Percentiles rank a stretch among this genome's conserved stretches.
Conservation (phyloP, 202 grass and related monocot species). For the Cymbopogon flexuosus region DNA sequence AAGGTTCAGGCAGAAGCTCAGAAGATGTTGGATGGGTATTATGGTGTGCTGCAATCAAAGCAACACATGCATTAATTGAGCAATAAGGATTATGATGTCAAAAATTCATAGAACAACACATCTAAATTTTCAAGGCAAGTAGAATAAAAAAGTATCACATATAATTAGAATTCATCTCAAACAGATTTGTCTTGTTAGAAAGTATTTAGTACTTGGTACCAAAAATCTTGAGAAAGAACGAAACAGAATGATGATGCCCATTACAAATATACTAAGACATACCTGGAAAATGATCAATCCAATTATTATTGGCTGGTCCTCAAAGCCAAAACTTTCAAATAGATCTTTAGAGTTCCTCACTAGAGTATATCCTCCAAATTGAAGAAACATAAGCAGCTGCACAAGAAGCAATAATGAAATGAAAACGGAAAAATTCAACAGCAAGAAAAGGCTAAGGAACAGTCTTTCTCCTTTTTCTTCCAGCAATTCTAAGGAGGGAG, state of each 20-base stretch:
- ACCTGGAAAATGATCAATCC: conserved; percentile 96
- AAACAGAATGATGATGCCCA: conserved; percentile 10
- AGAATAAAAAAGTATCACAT: neutral
- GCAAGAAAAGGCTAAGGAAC: neutral
- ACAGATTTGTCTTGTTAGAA: neutral
- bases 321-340: conserved; percentile 94
- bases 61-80: conserved; percentile 14
- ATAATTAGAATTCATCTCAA: neutral
- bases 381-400: conserved; percentile 89
- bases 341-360: conserved; percentile 99
- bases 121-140: neutral
- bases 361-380: conserved; percentile 98
- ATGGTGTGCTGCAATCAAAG: conserved; percentile 77
- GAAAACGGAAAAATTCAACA: neutral
- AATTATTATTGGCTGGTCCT: conserved; percentile 83
- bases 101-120: neutral
- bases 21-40: conserved; percentile 84
- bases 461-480: neutral
- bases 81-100: conserved; percentile 11
- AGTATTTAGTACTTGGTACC: neutral
- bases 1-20: conserved; percentile 91
- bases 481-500: neutral
- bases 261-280: conserved; percentile 7
- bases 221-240: conserved; percentile 4
- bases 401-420: conserved; percentile 26